Percentiles rank a stretch among this genome's conserved stretches.
Conservation (phyloP, 306 rosid species). For the Malus asiatica region DNA sequence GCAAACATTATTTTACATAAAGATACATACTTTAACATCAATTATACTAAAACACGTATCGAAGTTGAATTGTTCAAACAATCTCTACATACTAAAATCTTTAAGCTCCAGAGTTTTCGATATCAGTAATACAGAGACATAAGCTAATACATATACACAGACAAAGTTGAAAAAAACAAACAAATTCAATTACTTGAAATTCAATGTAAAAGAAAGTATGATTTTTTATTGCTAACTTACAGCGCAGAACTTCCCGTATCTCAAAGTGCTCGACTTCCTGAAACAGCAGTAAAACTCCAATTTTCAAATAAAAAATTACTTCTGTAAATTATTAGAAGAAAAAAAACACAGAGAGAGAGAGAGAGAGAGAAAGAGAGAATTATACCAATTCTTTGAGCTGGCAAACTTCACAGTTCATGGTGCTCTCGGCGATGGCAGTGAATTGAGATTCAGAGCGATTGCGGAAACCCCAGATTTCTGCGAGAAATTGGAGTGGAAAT, state of each 20-base stretch:
- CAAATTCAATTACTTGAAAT: neutral
- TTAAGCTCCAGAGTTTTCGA: neutral
- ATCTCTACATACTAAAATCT: neutral
- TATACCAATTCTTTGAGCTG: slow-evolving; percentile 82
- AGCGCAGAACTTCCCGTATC: slow-evolving; percentile 89
- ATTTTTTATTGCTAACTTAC: slow-evolving; percentile 27
- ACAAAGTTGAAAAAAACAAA: neutral
- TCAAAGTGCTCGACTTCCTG: slow-evolving; percentile 88
- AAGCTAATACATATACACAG: neutral
- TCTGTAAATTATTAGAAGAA: neutral
- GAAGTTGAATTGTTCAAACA: neutral
- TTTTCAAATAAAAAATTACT: neutral
- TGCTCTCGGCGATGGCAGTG: slow-evolving; percentile 6
- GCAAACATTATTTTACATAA: neutral
- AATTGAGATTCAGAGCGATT: neutral
- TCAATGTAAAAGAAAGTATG: neutral
- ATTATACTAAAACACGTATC: neutral
- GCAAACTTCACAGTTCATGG: slow-evolving; percentile 92
- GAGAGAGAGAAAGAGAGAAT: neutral
- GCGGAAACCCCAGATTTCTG: slow-evolving; percentile 22
- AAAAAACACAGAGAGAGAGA: neutral
- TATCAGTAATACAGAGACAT: neutral
- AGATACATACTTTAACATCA: neutral
- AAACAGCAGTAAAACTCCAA: slow-evolving; percentile 1
- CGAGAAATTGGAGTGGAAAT: neutral